Conservation (phyloP, 208 protist species). For the Leishmania lainsoni region DNA sequence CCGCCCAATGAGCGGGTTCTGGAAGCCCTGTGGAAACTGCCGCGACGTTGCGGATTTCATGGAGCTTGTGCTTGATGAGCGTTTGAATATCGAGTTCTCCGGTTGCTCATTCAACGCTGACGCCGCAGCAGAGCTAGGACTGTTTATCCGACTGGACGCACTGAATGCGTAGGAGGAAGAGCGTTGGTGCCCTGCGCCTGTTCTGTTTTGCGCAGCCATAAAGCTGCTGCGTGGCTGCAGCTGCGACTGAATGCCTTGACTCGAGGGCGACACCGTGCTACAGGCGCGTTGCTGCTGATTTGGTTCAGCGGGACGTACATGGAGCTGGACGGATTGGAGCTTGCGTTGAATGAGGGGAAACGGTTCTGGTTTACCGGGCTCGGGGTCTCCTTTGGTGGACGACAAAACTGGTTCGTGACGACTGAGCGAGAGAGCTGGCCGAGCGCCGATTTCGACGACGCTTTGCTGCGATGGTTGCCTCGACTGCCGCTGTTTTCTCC, state of each 20-base stretch:
- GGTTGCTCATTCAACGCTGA: background rate
- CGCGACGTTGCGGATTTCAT: background rate
- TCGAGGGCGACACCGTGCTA: background rate
- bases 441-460: constrained; percentile 5
- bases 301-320: background rate
- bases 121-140: background rate
- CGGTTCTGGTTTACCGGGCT: constrained; percentile 6
- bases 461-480: constrained; percentile 7
- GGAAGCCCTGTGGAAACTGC: constrained; percentile 2
- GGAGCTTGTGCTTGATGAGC: background rate
- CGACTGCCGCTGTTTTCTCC: constrained; percentile 3
- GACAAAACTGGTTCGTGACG: constrained; percentile 3
- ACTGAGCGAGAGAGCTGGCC: background rate
- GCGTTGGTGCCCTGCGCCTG: constrained; percentile 8
- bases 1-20: constrained; percentile 32
- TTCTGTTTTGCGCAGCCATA: background rate
- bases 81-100: background rate
- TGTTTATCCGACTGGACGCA: background rate
- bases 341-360: background rate
- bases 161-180: background rate
- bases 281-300: background rate
- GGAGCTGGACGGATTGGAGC: background rate
- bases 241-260: constrained; percentile 6
- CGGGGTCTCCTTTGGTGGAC: background rate
- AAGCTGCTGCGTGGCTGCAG: constrained; percentile 3